A percentile compares a stretch with the other conserved stretches of the same genome.
Evolutionary conservation across 768 basidiomycete species (phyloP).

Genomic region (Boletus barrowsii): DNA sequence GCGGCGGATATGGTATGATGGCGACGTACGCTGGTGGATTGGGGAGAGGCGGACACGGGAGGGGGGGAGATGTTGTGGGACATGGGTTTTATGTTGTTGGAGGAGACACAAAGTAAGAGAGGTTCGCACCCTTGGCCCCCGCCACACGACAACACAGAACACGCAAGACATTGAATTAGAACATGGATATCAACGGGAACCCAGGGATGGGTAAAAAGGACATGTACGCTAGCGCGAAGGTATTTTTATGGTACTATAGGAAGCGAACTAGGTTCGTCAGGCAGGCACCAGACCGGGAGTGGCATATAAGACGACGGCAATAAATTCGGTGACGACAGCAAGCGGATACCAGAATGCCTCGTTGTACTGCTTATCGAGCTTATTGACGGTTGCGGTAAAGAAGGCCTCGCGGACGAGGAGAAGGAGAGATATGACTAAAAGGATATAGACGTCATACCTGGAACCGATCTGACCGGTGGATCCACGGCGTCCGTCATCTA

Average conservation of each 20-base stretch:
- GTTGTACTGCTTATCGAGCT: conserved; percentile 18
- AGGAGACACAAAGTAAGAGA: background rate
- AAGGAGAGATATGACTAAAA: conserved; percentile 21
- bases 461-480: conserved; percentile 10
- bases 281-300: conserved; percentile 32
- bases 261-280: background rate
- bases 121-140: conserved; percentile 24
- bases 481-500: conserved; percentile 9
- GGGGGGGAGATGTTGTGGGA: conserved; percentile 44
- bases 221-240: conserved; percentile 4
- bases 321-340: conserved; percentile 29
- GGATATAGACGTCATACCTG: conserved; percentile 20
- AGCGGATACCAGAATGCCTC: conserved; percentile 35
- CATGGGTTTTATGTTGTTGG: conserved; percentile 23
- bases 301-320: conserved; percentile 29
- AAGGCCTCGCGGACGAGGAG: conserved; percentile 31
- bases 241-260: background rate
- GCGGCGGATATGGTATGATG: conserved; percentile 82
- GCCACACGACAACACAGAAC: conserved; percentile 17
- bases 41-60: conserved; percentile 36
- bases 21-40: conserved; percentile 58
- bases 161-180: background rate
- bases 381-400: conserved; percentile 24
- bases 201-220: no score
- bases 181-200: background rate